Conservation (phyloP, 768 basidiomycete species). For the Psilocybe sp. region DNA sequence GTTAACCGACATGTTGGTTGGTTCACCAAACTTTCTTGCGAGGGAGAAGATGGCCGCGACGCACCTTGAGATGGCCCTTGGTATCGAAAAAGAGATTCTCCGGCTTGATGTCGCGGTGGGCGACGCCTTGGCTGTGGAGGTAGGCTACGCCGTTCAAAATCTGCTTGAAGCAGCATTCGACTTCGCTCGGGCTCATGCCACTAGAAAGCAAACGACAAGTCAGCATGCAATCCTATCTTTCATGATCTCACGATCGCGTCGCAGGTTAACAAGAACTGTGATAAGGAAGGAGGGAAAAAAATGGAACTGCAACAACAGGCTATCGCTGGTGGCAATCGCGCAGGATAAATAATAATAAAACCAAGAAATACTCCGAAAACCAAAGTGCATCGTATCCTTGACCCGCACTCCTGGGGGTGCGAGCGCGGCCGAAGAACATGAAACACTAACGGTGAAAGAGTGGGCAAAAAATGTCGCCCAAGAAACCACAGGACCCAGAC, state of each 20-base stretch:
- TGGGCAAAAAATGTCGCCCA: neutral
- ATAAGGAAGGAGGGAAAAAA: too few species aligned
- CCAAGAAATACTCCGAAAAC: too few species aligned
- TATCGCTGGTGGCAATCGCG: too few species aligned
- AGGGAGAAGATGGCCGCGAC: constrained; percentile 14
- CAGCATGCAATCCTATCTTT: constrained; percentile 2
- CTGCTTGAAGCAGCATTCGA: constrained; percentile 98
- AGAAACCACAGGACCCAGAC: neutral
- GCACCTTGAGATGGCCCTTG: constrained; percentile 89
- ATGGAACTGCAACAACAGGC: constrained; percentile 1
- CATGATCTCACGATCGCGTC: too few species aligned
- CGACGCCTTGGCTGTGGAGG: constrained; percentile 94
- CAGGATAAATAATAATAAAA: too few species aligned
- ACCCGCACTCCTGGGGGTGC: too few species aligned
- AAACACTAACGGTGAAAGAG: too few species aligned
- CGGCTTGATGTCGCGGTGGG: constrained; percentile 97
- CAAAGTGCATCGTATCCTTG: too few species aligned
- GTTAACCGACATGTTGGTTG: neutral
- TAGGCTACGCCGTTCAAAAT: constrained; percentile 86
- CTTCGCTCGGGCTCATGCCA: constrained; percentile 83
- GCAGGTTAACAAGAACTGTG: too few species aligned
- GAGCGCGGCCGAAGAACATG: too few species aligned
- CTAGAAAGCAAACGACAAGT: constrained; percentile 20
- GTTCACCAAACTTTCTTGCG: neutral
- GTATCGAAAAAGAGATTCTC: constrained; percentile 96